Evolutionary conservation across 1,139 yeast genomes (phyloP), one percentile per base, ranked within the genome.

Genomic region (Yamadazyma sp.): DNA sequence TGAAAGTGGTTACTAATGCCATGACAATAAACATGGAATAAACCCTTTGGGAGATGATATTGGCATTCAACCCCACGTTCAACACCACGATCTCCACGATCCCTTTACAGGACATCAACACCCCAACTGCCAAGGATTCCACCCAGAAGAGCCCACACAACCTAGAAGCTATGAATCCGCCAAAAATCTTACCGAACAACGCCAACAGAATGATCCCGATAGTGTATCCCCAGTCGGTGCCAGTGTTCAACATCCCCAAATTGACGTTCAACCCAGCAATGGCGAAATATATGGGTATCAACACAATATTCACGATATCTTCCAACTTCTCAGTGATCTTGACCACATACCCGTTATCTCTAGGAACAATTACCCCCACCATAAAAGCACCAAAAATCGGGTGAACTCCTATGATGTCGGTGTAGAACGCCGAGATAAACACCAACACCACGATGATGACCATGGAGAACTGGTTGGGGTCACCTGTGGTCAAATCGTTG

Each of bases 71-170:
- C 40, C 95, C 95, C 34, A 83, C 80, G 35, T 79, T 81, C 46
- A 86, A 69, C 17, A 85, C 94, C 36, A 86, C 91, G 54, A 86
- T 80, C 60, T 83, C 91, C 24, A 84, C 91, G 48, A 84, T 83
- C 61, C 95, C 95, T 59, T 86, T 86, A 70, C 95, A 86, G 9
- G 91, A 83, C 92, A 86, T 85, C 50, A 86, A 70, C n/a, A 83
- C 76, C 39, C 94, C 94, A 26, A 84, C 91, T 1, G 89, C 73
- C 26, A 81, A 59, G 2, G 88, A 77, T 56, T 85, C 92, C 53
- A 88, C 74, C 83, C 85, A 81, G 36, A 71, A 68, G 37, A 85
- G 62, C 3, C 84, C 85, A 55, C 75, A 75, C 29, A 78, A 49
- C 49, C 72, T 79, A 1, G 89, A 83, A 31, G 84, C 82, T 8